Conservation (phyloP, 2,329 filamentous ascomycete species). For the Lizonia empirigonia region DNA sequence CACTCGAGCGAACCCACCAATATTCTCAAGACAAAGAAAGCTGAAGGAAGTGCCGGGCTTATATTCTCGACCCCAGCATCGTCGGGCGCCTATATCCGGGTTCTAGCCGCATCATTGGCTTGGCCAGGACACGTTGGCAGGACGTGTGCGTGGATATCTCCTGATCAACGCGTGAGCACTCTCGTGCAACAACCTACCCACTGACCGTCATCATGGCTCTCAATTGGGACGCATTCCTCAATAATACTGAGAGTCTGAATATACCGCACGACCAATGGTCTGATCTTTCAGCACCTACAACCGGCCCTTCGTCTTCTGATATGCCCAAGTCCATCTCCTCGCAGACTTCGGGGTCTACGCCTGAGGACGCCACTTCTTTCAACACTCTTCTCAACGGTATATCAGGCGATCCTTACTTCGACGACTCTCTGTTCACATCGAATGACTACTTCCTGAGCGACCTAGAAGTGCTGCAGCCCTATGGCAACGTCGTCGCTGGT, state of each 20-base stretch:
- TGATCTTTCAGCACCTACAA: slow-evolving; percentile 40
- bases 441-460: slow-evolving; percentile 51
- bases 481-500: slow-evolving; percentile 39
- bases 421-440: slow-evolving; percentile 45
- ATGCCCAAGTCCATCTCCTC: slow-evolving; percentile 45
- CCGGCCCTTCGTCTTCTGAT: slow-evolving; percentile 36
- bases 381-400: slow-evolving; percentile 37
- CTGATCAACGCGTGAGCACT: slow-evolving; percentile 47
- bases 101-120: slow-evolving; percentile 32
- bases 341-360: slow-evolving; percentile 40
- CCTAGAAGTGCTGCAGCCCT: slow-evolving; percentile 46
- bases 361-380: slow-evolving; percentile 41
- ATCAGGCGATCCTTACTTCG: slow-evolving; percentile 44
- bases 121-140: slow-evolving; percentile 28
- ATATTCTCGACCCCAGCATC: slow-evolving; percentile 31
- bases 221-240: slow-evolving; percentile 49
- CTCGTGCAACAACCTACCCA: slow-evolving; percentile 35
- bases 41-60: slow-evolving; percentile 27
- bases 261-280: slow-evolving; percentile 48
- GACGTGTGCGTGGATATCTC: slow-evolving; percentile 37
- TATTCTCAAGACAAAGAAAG: slow-evolving; percentile 10
- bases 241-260: slow-evolving; percentile 44
- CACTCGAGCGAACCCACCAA: not conserved
- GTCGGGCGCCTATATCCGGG: slow-evolving; percentile 24
- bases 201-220: slow-evolving; percentile 44